phyloP scores from a whole-genome alignment of 768 basidiomycete genomes.

The Sporobolomyces pararoseus region DNA sequence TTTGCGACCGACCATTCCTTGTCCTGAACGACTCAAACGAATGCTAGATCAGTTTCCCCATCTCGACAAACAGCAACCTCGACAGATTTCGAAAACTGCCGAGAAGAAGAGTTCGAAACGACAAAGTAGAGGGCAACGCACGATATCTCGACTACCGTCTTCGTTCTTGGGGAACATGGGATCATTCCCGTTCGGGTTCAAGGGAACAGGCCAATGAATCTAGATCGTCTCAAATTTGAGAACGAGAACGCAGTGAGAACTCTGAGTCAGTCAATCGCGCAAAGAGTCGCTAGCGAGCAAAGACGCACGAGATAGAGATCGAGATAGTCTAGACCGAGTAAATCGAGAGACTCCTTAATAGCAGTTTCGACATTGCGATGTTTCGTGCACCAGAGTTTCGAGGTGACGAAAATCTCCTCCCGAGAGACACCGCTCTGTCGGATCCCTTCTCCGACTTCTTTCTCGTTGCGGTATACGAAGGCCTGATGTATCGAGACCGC shows the following conservation, averaged over 20 bases:
- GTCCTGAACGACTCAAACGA: no score
- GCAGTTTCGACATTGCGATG: slow-evolving; percentile 61
- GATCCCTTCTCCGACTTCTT: slow-evolving; percentile 77
- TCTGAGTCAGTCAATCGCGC: no score
- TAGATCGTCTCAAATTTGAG: slow-evolving; percentile 49
- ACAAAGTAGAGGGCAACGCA: neutral
- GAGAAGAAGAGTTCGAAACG: neutral
- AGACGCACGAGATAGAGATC: slow-evolving; percentile 57
- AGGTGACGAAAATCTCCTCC: slow-evolving; percentile 70
- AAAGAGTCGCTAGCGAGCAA: slow-evolving; percentile 53
- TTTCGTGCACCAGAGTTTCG: slow-evolving; percentile 53
- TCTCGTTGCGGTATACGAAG: slow-evolving; percentile 59
- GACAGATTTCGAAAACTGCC: neutral
- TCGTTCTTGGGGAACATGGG: slow-evolving; percentile 36
- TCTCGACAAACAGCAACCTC: no score
- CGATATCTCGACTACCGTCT: slow-evolving; percentile 26
- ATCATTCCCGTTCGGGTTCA: slow-evolving; percentile 54
- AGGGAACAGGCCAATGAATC: slow-evolving; percentile 79
- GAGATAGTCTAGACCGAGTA: slow-evolving; percentile 69
- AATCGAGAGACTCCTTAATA: slow-evolving; percentile 65
- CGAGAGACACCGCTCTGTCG: slow-evolving; percentile 69
- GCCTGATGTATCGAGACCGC: neutral
- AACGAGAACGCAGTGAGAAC: neutral
- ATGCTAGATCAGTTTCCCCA: no score
- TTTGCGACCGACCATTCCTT: slow-evolving; percentile 67